Base-by-base conservation (phyloP, 2,329 filamentous ascomycete genomes). In the Cladosporium sp. region DNA sequence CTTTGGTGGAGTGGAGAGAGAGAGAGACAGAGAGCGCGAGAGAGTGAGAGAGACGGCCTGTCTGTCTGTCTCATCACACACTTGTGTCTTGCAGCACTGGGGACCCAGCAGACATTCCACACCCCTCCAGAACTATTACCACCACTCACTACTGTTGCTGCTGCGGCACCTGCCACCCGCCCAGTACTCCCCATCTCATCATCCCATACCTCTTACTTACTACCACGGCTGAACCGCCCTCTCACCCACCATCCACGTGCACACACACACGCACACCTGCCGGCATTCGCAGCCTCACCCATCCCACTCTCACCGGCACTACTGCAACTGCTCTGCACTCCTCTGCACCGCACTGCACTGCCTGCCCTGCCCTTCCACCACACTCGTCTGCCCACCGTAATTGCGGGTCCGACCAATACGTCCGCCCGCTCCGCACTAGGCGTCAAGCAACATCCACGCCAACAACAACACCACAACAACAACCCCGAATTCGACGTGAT, bases 401-500 rank as follows among this genome's bases (percentile, higher is more conserved):
- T 48, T 48, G 45, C 45, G 45, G 45, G 45, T 39, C 45, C 45
- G 33, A 48, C 36, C 38, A 16, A 48, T 48, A 35, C 22, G 22
- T 9, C 45, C 45, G 45, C 45, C 20, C 45, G 45, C 45, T 48
- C 45, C 45, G 45, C 45, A 40, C 27, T 48, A 48, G 45, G 45
- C 45, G 45, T 29, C 43, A 19, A 48, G 27, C 45, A 40, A 40
- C 45, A 40, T 33, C 36, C 36, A 40, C 45, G 20, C 16, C 36
- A 39, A 32, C 36, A 39, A 12, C 36, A 13, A 46, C 15, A 30
- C 35, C 3, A 30, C 33, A 2, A n/a, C 11, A 20, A 12, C 33
- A 33, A 38, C 35, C 25, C 3, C 43, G 11, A n/a, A 15, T 8
- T 8, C 36, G 11, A 20, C 15, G 20, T 5, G 16, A 38, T 5